Conservation (phyloP, 202 grass and related monocot genomes). For the Elaeis oleifera region DNA sequence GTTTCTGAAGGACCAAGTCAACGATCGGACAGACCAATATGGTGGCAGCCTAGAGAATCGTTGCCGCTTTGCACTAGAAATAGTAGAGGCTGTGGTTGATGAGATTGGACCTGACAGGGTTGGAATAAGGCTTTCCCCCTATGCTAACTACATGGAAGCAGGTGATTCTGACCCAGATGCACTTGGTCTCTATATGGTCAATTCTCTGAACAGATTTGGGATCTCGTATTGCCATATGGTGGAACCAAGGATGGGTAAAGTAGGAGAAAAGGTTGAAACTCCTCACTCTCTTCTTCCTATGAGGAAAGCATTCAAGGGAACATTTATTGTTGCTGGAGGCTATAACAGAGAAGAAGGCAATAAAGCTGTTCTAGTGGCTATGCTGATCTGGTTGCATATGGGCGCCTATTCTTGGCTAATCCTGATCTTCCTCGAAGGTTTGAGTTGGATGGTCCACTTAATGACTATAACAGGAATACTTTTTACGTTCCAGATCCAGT, state of each 20-base stretch:
- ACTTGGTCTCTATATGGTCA: constrained; percentile 55
- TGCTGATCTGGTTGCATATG: constrained; percentile 61
- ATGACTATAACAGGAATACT: constrained; percentile 56
- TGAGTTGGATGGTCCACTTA: constrained; percentile 51
- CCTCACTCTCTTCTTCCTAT: constrained; percentile 53
- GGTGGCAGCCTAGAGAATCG: constrained; percentile 68
- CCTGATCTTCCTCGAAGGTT: constrained; percentile 64
- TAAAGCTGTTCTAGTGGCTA: constrained; percentile 40
- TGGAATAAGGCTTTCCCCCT: constrained; percentile 67
- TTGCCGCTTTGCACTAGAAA: constrained; percentile 62
- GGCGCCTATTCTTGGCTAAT: constrained; percentile 64
- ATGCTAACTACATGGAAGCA: constrained; percentile 33
- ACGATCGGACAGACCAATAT: constrained; percentile 63
- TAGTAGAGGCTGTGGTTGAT: constrained; percentile 49
- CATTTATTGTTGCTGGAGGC: constrained; percentile 59
- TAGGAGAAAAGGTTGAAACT: constrained; percentile 43
- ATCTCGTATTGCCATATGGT: constrained; percentile 64
- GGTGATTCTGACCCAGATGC: constrained; percentile 48
- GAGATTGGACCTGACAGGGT: constrained; percentile 74
- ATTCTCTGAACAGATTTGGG: constrained; percentile 42
- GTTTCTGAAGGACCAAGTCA: constrained; percentile 66
- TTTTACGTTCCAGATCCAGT: constrained; percentile 62
- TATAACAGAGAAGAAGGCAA: constrained; percentile 58
- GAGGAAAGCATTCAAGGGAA: constrained; percentile 49
- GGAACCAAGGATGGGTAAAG: constrained; percentile 54